Evolutionary conservation across 2,329 filamentous ascomycete species (phyloP).

Genomic region (Parascedosporium putredinis): DNA sequence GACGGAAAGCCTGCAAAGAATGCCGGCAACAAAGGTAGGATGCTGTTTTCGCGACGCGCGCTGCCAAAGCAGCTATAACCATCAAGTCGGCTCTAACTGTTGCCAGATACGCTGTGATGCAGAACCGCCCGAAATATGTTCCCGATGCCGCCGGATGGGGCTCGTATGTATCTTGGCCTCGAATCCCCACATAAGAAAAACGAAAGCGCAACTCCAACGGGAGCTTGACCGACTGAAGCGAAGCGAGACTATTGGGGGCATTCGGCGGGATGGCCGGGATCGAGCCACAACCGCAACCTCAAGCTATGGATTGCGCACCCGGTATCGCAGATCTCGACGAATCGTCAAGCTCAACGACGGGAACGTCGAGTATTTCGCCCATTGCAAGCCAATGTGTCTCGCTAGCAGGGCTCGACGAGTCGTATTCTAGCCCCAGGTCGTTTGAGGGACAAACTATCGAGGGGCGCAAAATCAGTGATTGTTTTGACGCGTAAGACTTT

Average conservation of each 20-base stretch:
- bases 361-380: not conserved
- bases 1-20: conserved; percentile 11
- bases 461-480: not conserved
- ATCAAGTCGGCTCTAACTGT: too few species aligned
- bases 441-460: not conserved
- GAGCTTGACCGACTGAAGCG: conserved; percentile 8
- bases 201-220: conserved; percentile 11
- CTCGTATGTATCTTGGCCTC: conserved; percentile 8
- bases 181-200: conserved; percentile 9
- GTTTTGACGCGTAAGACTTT: not conserved
- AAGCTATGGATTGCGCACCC: not conserved
- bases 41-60: too few species aligned
- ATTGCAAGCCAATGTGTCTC: not conserved
- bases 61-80: too few species aligned
- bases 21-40: conserved; percentile 10
- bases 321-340: not conserved
- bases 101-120: conserved; percentile 11
- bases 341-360: not conserved
- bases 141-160: conserved; percentile 11
- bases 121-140: conserved; percentile 10
- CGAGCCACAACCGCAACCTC: too few species aligned
- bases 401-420: not conserved
- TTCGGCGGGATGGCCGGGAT: too few species aligned
- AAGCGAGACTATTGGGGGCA: not conserved
- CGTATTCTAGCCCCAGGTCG: not conserved